phyloP scores from a whole-genome alignment of 2,329 filamentous ascomycete genomes.

The Aspergillus hiratsukae region DNA sequence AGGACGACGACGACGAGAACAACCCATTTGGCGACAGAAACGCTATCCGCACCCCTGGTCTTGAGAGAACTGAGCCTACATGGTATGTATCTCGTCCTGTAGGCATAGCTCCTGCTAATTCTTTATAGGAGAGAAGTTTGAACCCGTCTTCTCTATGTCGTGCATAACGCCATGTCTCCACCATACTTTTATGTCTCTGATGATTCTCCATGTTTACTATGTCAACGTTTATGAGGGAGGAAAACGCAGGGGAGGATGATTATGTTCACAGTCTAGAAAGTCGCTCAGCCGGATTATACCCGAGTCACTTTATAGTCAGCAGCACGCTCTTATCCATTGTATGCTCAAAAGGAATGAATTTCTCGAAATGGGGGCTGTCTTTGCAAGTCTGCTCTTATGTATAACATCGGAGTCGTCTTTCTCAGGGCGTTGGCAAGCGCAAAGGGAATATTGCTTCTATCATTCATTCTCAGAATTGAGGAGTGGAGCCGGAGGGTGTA shows the following conservation, averaged over 20 bases:
- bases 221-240: neutral
- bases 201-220: neutral
- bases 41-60: slow-evolving; percentile 42
- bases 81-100: slow-evolving; percentile 26
- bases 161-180: neutral
- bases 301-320: neutral
- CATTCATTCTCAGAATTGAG: neutral
- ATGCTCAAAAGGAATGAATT: neutral
- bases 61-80: slow-evolving; percentile 29
- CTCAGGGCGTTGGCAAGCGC: neutral
- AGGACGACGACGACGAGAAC: slow-evolving; percentile 71
- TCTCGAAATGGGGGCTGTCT: too few species aligned
- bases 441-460: neutral
- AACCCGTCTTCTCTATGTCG: neutral
- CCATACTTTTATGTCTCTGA: neutral
- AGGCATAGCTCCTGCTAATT: slow-evolving; percentile 10
- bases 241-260: neutral
- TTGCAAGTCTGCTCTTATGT: neutral
- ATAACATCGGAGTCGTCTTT: neutral
- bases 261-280: neutral
- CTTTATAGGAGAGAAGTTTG: slow-evolving; percentile 26
- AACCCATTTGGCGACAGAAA: slow-evolving; percentile 85
- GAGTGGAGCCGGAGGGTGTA: neutral
- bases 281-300: neutral
- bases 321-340: neutral